phyloP scores from a whole-genome alignment of 2,329 filamentous ascomycete genomes.

The Chrysoporthe cubensis region DNA sequence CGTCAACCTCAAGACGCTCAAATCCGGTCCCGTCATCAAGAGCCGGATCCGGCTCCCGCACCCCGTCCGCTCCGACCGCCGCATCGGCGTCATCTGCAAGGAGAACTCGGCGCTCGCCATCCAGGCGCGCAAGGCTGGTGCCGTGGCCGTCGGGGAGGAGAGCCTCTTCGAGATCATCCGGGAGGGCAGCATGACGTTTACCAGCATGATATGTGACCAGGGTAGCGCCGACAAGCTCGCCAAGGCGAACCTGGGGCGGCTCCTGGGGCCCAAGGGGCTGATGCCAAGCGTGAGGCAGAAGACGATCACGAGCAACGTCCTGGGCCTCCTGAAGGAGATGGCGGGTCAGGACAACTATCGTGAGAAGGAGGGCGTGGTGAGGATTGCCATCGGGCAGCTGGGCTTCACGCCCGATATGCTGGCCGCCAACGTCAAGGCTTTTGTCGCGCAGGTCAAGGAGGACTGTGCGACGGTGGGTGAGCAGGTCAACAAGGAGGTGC shows the following conservation, averaged over 20 bases:
- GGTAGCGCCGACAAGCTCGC: constrained; percentile 77
- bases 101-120: constrained; percentile 74
- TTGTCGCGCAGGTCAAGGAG: constrained; percentile 77
- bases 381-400: constrained; percentile 89
- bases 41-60: constrained; percentile 88
- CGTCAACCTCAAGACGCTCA: constrained; percentile 79
- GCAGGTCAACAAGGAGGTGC: constrained; percentile 71
- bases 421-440: constrained; percentile 78
- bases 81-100: constrained; percentile 90
- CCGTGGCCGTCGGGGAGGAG: constrained; percentile 82
- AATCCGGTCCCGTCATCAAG: constrained; percentile 84
- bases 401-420: constrained; percentile 87
- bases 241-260: constrained; percentile 76
- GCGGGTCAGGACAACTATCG: constrained; percentile 85
- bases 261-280: constrained; percentile 85
- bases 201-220: constrained; percentile 83
- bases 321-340: constrained; percentile 75
- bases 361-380: constrained; percentile 81
- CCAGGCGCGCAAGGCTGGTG: constrained; percentile 78
- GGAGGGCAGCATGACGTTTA: constrained; percentile 80
- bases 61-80: constrained; percentile 84
- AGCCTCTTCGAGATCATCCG: constrained; percentile 79
- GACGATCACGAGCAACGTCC: constrained; percentile 84
- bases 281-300: constrained; percentile 91
- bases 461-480: constrained; percentile 71